Evolutionary conservation across 192 early-diverging fungal species (phyloP).

Genomic region (Coemansia sp.): DNA sequence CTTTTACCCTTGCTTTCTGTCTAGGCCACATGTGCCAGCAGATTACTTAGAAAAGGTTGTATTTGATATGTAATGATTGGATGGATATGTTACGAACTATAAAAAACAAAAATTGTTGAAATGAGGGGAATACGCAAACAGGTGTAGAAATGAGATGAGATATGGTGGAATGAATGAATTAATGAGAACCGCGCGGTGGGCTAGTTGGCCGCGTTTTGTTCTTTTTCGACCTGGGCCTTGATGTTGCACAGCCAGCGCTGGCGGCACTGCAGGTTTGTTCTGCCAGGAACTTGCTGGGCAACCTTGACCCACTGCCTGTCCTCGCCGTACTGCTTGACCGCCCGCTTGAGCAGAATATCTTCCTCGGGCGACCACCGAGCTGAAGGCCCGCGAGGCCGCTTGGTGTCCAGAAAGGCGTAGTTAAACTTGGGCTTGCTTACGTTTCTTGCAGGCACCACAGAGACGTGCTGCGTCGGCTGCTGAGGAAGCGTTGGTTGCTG

Average conservation of each 20-base stretch:
- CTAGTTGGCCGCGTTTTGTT: conserved; percentile 16
- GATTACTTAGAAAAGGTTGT: too few relatives aligned
- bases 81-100: not conserved
- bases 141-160: not conserved
- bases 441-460: conserved; percentile 15
- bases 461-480: conserved; percentile 13
- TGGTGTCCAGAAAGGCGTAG: conserved; percentile 50
- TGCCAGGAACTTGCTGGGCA: conserved; percentile 47
- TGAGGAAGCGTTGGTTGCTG: conserved; percentile 8
- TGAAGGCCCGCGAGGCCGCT: conserved; percentile 49
- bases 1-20: not conserved
- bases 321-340: conserved; percentile 49
- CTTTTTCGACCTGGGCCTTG: conserved; percentile 50
- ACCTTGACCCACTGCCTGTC: conserved; percentile 56
- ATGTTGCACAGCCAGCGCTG: conserved; percentile 57
- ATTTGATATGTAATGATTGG: too few relatives aligned
- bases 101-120: not conserved
- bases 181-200: not conserved
- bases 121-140: not conserved
- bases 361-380: conserved; percentile 45
- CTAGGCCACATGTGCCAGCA: not conserved
- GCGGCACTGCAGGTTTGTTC: conserved; percentile 51
- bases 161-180: too few relatives aligned
- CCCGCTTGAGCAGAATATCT: conserved; percentile 41
- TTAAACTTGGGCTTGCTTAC: conserved; percentile 54